Evolutionary conservation across 2,329 filamentous ascomycete genomes (phyloP), one percentile per base, ranked within the genome.

Genomic region (Verticillium nonalfalfae): DNA sequence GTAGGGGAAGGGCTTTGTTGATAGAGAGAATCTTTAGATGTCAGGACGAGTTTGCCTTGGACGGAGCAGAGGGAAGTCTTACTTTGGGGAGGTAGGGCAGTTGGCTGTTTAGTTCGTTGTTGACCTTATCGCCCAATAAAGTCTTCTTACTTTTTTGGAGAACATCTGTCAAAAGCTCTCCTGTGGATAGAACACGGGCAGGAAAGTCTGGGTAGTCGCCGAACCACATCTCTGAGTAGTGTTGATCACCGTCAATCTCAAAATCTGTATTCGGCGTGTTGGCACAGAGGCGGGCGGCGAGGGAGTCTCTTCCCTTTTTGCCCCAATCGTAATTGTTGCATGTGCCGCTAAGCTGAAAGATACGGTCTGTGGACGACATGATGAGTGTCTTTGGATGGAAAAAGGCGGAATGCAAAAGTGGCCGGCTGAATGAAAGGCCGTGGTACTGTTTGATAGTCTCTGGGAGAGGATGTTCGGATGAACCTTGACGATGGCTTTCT

Each of bases 61-160:
- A 69, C 35, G 66, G 59, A 31, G 10, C 11, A 21, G 36, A 21
- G 14, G 10, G 0, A 1, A 45, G 1, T 1, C 1, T 14, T 45
- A 81, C 84, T 77, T 93, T 93, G 9, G 89, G 89, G 0, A 93
- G 77, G 70, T 86, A 93, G 1, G 89, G 90, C 2, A 93, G 76
- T 65, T 90, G 86, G 2, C 77, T 66, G 57, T 70, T 76, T 56
- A 85, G 87, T 61, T 88, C 87, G 59, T 85, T 84, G 5, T 85
- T 75, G 4, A 87, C 83, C 1, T 79, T 78, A 62, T 85, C 79
- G 2, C 90, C 90, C 1, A 93, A 78, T 0, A 91, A 78, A 62
- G 83, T 76, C 21, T 87, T 79, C 39, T 86, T 79, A 69, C 90
- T 79, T 60, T 76, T 76, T 65, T 89, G 81, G 36, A 93, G 75